These are phyloP conservation scores for Acacia pycnantha DNA, from an alignment of 331 rosid genomes.

Conservation along the genomic window DNA sequence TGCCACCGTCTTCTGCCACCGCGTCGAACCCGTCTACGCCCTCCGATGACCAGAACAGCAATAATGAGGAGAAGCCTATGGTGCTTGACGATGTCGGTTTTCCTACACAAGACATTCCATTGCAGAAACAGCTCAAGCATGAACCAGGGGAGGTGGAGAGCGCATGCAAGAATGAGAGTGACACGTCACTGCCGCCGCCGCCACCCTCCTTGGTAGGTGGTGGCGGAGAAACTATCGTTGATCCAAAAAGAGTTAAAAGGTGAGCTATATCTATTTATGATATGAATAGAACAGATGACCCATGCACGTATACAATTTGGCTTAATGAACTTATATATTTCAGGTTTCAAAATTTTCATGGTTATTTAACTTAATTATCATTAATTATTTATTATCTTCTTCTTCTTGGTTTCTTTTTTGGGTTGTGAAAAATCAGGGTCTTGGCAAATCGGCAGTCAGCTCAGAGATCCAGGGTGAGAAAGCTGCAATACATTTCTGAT, in stretches of 20 bases:
- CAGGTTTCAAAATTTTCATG: neutral
- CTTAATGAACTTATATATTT: neutral
- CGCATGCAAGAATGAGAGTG: slow-evolving; percentile 35
- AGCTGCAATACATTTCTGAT: slow-evolving; percentile 57
- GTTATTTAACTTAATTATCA: neutral
- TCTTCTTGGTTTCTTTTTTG: neutral
- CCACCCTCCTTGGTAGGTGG: slow-evolving; percentile 24
- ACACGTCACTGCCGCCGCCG: slow-evolving; percentile 33
- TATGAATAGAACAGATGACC: neutral
- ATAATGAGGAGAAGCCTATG: slow-evolving; percentile 58
- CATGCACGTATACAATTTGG: slow-evolving; percentile 10
- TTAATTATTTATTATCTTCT: neutral
- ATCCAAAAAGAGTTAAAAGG: slow-evolving; percentile 96
- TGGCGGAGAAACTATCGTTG: slow-evolving; percentile 41
- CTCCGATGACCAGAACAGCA: slow-evolving; percentile 69
- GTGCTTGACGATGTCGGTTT: slow-evolving; percentile 19
- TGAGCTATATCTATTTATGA: slow-evolving; percentile 39
- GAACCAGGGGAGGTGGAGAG: slow-evolving; percentile 75
- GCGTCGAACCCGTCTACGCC: slow-evolving; percentile 65
- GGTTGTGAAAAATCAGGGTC: slow-evolving; percentile 28
- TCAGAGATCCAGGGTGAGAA: slow-evolving; percentile 59
- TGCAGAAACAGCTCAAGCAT: slow-evolving; percentile 47
- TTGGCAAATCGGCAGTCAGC: slow-evolving; percentile 67
- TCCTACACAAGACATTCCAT: neutral
- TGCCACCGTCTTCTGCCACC: slow-evolving; percentile 49